Evolutionary conservation across 768 basidiomycete species (phyloP).

Genomic region (Lactifluus hygrophoroides): DNA sequence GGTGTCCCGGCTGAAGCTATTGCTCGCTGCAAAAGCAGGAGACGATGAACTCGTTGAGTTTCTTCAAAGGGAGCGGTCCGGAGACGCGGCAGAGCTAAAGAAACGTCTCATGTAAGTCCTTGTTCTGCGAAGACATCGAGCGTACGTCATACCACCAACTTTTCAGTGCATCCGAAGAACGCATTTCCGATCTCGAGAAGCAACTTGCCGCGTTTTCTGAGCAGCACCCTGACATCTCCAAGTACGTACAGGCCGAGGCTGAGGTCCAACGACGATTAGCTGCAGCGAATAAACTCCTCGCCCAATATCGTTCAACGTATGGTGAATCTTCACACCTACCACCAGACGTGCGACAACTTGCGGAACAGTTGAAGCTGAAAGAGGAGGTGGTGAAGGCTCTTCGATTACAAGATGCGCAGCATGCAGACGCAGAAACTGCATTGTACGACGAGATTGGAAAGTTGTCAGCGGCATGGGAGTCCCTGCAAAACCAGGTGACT

Average conservation of each 20-base stretch:
- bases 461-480: constrained; percentile 81
- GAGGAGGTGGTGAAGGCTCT: constrained; percentile 60
- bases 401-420: constrained; percentile 55
- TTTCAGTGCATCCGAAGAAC: constrained; percentile 45
- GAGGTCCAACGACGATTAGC: constrained; percentile 43
- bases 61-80: constrained; percentile 48
- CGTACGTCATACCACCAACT: neutral
- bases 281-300: constrained; percentile 39
- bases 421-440: constrained; percentile 60
- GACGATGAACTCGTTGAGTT: constrained; percentile 67
- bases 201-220: constrained; percentile 37
- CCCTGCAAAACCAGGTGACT: constrained; percentile 68
- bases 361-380: constrained; percentile 49
- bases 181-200: constrained; percentile 43
- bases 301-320: constrained; percentile 53
- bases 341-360: constrained; percentile 45
- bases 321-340: constrained; percentile 41
- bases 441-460: constrained; percentile 81
- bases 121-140: neutral
- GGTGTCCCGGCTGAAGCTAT: constrained; percentile 59
- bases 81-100: constrained; percentile 43
- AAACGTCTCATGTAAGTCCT: constrained; percentile 46
- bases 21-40: constrained; percentile 65
- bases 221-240: constrained; percentile 45
- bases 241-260: constrained; percentile 42